phyloP scores from a whole-genome alignment of 352 stramenopile genomes.

The Phytophthora meadii region DNA sequence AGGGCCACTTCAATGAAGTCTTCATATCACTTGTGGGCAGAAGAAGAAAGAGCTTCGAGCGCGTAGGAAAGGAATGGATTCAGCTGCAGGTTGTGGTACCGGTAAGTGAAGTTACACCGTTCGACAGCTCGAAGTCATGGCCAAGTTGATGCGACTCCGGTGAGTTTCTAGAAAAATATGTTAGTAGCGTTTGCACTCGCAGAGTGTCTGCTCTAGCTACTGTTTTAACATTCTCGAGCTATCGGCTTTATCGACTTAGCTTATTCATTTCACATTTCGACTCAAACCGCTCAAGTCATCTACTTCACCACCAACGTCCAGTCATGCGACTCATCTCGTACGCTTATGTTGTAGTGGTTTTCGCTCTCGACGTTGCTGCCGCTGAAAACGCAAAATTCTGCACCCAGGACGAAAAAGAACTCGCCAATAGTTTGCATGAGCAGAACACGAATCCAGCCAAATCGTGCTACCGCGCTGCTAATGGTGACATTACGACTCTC shows the following conservation, averaged over 20 bases:
- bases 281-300: conserved; percentile 4
- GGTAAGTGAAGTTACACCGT: conserved; percentile 7
- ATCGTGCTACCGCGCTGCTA: conserved; percentile 56
- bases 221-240: not conserved
- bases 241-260: not conserved
- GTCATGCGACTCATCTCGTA: conserved; percentile 22
- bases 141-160: conserved; percentile 8
- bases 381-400: conserved; percentile 52
- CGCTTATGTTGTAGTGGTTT: conserved; percentile 19
- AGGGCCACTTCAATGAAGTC: no score
- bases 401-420: conserved; percentile 54
- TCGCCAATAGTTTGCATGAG: conserved; percentile 65
- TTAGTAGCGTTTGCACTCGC: conserved; percentile 7
- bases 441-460: conserved; percentile 66
- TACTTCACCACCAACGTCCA: not conserved
- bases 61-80: no score
- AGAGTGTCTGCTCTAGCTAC: not conserved
- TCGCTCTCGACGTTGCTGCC: conserved; percentile 24
- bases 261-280: conserved; percentile 33
- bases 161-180: conserved; percentile 9
- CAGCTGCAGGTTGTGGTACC: no score
- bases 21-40: no score
- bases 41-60: no score
- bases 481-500: conserved; percentile 57
- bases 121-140: conserved; percentile 18